phyloP scores from a whole-genome alignment of 768 basidiomycete genomes.

The Boletellus sp. region DNA sequence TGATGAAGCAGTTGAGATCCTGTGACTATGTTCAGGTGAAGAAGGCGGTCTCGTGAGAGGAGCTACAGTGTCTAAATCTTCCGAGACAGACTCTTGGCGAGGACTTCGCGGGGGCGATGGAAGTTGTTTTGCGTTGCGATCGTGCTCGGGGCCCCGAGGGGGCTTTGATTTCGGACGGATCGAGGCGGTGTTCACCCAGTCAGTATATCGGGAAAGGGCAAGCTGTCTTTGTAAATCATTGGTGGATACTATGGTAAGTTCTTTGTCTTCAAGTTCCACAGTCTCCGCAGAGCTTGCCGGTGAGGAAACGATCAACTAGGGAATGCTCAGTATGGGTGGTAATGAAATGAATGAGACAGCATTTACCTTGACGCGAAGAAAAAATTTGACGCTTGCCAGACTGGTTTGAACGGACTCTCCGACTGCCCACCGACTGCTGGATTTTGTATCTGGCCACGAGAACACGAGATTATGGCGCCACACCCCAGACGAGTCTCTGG shows the following conservation, averaged over 20 bases:
- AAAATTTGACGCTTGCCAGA: constrained; percentile 64
- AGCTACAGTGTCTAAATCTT: constrained; percentile 8
- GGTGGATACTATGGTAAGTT: constrained; percentile 63
- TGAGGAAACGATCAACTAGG: constrained; percentile 46
- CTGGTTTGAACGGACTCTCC: constrained; percentile 73
- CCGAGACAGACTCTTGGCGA: constrained; percentile 1
- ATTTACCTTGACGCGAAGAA: constrained; percentile 65
- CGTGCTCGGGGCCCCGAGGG: constrained; percentile 43
- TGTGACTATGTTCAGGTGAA: constrained; percentile 21
- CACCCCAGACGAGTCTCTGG: constrained; percentile 51
- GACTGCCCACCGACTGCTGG: constrained; percentile 70
- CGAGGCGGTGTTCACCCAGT: constrained; percentile 30
- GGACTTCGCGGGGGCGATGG: constrained; percentile 42
- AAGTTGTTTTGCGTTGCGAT: constrained; percentile 26
- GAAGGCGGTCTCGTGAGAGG: neutral
- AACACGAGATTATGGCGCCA: constrained; percentile 65
- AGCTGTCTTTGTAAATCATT: constrained; percentile 66
- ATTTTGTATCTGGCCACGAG: constrained; percentile 68
- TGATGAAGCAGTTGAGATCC: constrained; percentile 29
- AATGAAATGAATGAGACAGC: constrained; percentile 6
- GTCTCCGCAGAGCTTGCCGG: constrained; percentile 51
- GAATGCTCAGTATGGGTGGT: constrained; percentile 12
- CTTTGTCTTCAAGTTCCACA: constrained; percentile 65
- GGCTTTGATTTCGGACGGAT: constrained; percentile 55
- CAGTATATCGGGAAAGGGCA: constrained; percentile 58